A percentile compares a stretch with the other conserved stretches of the same genome.
Conservation (phyloP, 1,139 yeast genomes). For the Magnusiomyces sp. region DNA sequence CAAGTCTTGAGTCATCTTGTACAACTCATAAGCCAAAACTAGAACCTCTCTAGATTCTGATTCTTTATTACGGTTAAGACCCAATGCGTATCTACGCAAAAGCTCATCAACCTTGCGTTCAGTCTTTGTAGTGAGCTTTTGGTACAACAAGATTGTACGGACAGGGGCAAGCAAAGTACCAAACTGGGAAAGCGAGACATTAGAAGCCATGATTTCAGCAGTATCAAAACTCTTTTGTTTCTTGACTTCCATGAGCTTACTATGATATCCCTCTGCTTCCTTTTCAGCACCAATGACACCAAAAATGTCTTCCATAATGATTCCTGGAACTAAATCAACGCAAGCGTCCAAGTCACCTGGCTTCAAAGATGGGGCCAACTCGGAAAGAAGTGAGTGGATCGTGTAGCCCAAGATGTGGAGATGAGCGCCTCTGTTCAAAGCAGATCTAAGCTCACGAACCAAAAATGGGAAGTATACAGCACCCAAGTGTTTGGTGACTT, state of each 20-base stretch:
- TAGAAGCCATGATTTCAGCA: constrained; percentile 65
- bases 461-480: constrained; percentile 66
- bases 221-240: constrained; percentile 84
- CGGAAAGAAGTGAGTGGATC: constrained; percentile 60
- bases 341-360: constrained; percentile 76
- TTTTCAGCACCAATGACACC: constrained; percentile 93
- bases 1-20: constrained; percentile 43
- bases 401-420: constrained; percentile 89
- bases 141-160: constrained; percentile 50
- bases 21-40: constrained; percentile 66
- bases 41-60: constrained; percentile 56
- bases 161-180: constrained; percentile 62
- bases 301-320: constrained; percentile 86
- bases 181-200: constrained; percentile 54
- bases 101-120: constrained; percentile 76
- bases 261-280: constrained; percentile 85
- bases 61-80: constrained; percentile 59
- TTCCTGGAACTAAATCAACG: constrained; percentile 50
- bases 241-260: constrained; percentile 85
- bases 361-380: constrained; percentile 39
- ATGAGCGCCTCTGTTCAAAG: constrained; percentile 85
- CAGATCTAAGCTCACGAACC: constrained; percentile 65
- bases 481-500: constrained; percentile 58
- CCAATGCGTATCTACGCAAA: constrained; percentile 65
- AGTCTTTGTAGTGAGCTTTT: constrained; percentile 56